Conservation (phyloP, 2,329 filamentous ascomycete species). For the Thelonectria rubi region DNA sequence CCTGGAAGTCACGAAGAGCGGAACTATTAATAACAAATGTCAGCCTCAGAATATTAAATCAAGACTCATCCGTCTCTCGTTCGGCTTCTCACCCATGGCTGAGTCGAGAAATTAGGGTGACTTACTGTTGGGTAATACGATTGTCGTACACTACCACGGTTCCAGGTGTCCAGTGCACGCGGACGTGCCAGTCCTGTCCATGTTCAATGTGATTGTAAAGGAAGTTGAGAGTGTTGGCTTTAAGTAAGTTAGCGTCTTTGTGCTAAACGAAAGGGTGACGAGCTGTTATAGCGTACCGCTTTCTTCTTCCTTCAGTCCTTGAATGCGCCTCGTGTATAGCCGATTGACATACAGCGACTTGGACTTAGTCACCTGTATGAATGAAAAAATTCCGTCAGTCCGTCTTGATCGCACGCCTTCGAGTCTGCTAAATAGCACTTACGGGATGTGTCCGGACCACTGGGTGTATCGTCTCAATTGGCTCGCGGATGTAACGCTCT, state of each 20-base stretch:
- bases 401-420: too few species aligned
- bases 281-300: slow-evolving; percentile 60
- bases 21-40: slow-evolving; percentile 2
- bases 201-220: slow-evolving; percentile 72
- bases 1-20: slow-evolving; percentile 23
- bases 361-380: slow-evolving; percentile 3
- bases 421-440: too few species aligned
- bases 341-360: slow-evolving; percentile 73
- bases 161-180: slow-evolving; percentile 68
- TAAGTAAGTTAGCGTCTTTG: neutral
- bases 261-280: neutral
- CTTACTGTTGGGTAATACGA: slow-evolving; percentile 25
- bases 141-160: slow-evolving; percentile 67
- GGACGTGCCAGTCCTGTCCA: slow-evolving; percentile 70
- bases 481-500: slow-evolving; percentile 9
- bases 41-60: neutral
- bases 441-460: slow-evolving; percentile 52
- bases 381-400: too few species aligned
- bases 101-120: neutral
- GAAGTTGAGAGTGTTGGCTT: slow-evolving; percentile 62
- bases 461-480: slow-evolving; percentile 60
- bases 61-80: neutral
- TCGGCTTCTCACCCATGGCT: neutral
- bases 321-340: slow-evolving; percentile 67
- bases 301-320: slow-evolving; percentile 75